Evolutionary conservation across 805 yeast species (phyloP).

Genomic region (Metschnikowia sp.): DNA sequence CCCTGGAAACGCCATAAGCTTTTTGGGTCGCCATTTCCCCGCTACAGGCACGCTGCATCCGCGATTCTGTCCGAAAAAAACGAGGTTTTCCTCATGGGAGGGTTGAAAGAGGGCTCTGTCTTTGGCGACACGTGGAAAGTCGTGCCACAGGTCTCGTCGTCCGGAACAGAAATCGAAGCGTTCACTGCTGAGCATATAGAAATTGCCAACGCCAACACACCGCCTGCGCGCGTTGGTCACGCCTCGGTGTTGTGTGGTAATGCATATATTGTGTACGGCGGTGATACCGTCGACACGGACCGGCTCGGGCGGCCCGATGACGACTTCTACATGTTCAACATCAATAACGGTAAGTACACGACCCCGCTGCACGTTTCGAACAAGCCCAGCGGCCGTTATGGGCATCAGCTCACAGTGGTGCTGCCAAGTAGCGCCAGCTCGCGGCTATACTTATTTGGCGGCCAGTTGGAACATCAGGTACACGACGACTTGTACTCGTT

Average conservation of each 20-base stretch:
- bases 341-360: constrained; percentile 42
- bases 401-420: constrained; percentile 83
- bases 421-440: constrained; percentile 44
- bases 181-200: constrained; percentile 33
- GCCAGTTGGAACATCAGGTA: constrained; percentile 81
- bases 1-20: constrained; percentile 71
- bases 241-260: constrained; percentile 89
- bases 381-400: constrained; percentile 90
- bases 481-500: constrained; percentile 84
- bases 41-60: constrained; percentile 87
- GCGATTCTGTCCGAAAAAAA: constrained; percentile 68
- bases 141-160: constrained; percentile 41
- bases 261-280: constrained; percentile 93
- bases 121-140: constrained; percentile 95
- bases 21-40: constrained; percentile 82
- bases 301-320: constrained; percentile 79
- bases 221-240: constrained; percentile 97
- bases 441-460: constrained; percentile 83
- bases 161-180: constrained; percentile 20
- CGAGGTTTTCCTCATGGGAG: constrained; percentile 89
- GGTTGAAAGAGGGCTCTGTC: constrained; percentile 85
- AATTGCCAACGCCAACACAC: constrained; percentile 68
- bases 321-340: constrained; percentile 80
- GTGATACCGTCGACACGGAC: constrained; percentile 86
- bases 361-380: constrained; percentile 42